Percentiles rank a stretch among this genome's conserved stretches.
phyloP scores from a whole-genome alignment of 352 stramenopile genomes.

The Globisporangium uncinulatum region DNA sequence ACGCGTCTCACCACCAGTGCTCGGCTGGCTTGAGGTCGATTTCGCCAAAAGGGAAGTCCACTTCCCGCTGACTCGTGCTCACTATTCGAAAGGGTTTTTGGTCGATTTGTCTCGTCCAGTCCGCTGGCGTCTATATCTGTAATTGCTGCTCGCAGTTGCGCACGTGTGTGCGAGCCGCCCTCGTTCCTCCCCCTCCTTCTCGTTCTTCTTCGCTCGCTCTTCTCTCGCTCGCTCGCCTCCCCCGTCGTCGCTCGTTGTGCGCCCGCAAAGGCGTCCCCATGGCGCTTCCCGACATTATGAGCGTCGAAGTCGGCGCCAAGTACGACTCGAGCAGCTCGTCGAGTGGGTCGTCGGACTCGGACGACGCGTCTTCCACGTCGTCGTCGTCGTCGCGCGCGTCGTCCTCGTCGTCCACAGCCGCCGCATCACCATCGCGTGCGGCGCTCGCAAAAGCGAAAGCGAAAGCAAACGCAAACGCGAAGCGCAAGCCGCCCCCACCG shows the following conservation, averaged over 20 bases:
- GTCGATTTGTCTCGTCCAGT: neutral
- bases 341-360: constrained; percentile 64
- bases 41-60: no score
- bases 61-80: no score
- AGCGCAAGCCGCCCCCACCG: constrained; percentile 1
- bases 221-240: neutral
- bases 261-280: constrained; percentile 17
- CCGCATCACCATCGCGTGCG: constrained; percentile 5
- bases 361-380: constrained; percentile 38
- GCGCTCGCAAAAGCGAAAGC: neutral
- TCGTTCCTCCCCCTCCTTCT: neutral
- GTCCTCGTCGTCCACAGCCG: constrained; percentile 25
- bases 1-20: no score
- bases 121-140: neutral
- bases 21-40: no score
- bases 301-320: constrained; percentile 64
- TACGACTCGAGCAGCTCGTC: constrained; percentile 79
- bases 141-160: neutral
- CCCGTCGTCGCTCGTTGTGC: neutral
- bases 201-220: neutral
- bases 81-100: neutral
- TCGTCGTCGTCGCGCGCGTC: constrained; percentile 36
- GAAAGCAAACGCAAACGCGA: constrained; percentile 5
- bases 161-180: neutral
- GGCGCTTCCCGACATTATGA: constrained; percentile 71